phyloP scores from a whole-genome alignment of 2,329 filamentous ascomycete species.

The Aspergillus nomiae region DNA sequence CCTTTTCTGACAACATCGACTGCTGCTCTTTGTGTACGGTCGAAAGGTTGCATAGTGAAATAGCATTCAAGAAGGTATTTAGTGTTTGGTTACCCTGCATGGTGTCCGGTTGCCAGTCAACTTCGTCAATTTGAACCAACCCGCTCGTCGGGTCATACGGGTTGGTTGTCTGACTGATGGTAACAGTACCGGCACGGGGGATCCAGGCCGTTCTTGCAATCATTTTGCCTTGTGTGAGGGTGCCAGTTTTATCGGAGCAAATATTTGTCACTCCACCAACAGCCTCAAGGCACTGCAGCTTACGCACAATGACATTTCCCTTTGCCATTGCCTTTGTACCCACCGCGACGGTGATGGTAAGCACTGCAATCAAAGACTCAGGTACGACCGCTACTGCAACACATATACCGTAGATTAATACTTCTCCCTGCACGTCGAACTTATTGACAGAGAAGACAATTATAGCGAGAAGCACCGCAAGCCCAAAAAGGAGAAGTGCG shows the following conservation, averaged over 20 bases:
- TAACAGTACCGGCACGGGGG: slow-evolving; percentile 55
- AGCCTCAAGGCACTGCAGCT: slow-evolving; percentile 57
- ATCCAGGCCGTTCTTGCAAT: slow-evolving; percentile 62
- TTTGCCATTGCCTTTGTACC: slow-evolving; percentile 58
- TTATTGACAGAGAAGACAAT: slow-evolving; percentile 63
- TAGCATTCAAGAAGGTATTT: slow-evolving; percentile 54
- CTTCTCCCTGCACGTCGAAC: slow-evolving; percentile 59
- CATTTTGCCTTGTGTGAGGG: slow-evolving; percentile 60
- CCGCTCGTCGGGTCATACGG: slow-evolving; percentile 59
- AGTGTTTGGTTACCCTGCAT: slow-evolving; percentile 40
- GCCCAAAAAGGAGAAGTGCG: slow-evolving; percentile 75
- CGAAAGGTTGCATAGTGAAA: slow-evolving; percentile 59
- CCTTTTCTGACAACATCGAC: slow-evolving; percentile 7
- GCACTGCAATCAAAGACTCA: slow-evolving; percentile 63
- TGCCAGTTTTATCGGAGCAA: slow-evolving; percentile 61
- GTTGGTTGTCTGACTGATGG: slow-evolving; percentile 54
- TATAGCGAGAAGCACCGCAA: slow-evolving; percentile 65
- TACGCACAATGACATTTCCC: slow-evolving; percentile 56
- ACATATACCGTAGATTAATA: slow-evolving; percentile 62
- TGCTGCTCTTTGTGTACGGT: slow-evolving; percentile 46
- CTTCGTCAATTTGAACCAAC: slow-evolving; percentile 41
- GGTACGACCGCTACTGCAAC: slow-evolving; percentile 64
- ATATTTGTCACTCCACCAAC: slow-evolving; percentile 61
- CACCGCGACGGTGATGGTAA: slow-evolving; percentile 63
- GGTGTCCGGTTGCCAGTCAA: slow-evolving; percentile 31